Percentiles rank a stretch among this genome's conserved stretches.
Conservation (phyloP, 768 basidiomycete species). For the Rhodotorula babjevae region DNA sequence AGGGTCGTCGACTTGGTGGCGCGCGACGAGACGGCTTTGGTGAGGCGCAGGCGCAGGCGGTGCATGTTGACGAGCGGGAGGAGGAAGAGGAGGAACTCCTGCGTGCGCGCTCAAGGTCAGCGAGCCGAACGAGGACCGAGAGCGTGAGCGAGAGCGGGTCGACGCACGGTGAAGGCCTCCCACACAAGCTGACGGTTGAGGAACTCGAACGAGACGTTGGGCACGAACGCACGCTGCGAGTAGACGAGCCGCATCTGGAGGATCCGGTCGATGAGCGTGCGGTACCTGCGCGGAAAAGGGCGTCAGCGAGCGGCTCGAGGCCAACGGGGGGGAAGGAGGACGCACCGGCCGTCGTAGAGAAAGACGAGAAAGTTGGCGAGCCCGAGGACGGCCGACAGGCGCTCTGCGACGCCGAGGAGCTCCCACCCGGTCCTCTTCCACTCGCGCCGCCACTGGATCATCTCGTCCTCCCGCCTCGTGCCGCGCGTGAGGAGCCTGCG, state of each 20-base stretch:
- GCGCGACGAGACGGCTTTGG: conserved; percentile 46
- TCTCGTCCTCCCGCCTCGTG: conserved; percentile 23
- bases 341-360: conserved; percentile 77
- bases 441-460: conserved; percentile 26
- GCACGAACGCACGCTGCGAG: conserved; percentile 61
- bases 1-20: conserved; percentile 21
- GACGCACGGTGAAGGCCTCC: conserved; percentile 90
- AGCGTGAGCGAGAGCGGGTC: not conserved
- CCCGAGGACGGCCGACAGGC: conserved; percentile 18
- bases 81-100: conserved; percentile 94
- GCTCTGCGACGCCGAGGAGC: conserved; percentile 30
- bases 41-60: conserved; percentile 59
- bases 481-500: conserved; percentile 9
- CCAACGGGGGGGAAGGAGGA: not conserved
- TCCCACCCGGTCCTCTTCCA: conserved; percentile 41
- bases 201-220: conserved; percentile 93
- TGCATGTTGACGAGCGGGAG: conserved; percentile 75
- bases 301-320: not conserved
- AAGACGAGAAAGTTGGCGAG: conserved; percentile 77
- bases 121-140: not conserved
- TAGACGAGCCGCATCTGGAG: conserved; percentile 70
- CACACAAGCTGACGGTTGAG: conserved; percentile 99
- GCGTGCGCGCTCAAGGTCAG: not conserved
- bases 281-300: conserved; percentile 59
- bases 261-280: conserved; percentile 73